Percentiles rank a stretch among this genome's conserved stretches.
These are phyloP conservation scores for Fusarium decemcellulare DNA, from an alignment of 2,329 filamentous ascomycete species.

Conservation along the genomic window DNA sequence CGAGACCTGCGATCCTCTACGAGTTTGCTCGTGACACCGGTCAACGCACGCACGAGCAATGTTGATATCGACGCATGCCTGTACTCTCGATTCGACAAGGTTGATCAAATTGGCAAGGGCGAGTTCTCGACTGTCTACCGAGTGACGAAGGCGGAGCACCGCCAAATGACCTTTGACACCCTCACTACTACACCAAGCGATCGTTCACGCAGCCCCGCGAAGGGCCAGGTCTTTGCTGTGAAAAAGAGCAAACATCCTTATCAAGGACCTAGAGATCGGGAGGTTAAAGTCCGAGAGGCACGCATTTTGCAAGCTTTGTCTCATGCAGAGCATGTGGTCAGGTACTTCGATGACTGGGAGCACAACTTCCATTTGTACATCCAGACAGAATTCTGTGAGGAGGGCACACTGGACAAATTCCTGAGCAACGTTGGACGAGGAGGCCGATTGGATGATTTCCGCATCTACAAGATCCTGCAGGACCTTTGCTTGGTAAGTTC, in stretches of 20 bases:
- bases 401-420: slow-evolving; percentile 91
- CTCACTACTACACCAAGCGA: slow-evolving; percentile 61
- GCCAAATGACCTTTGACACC: slow-evolving; percentile 52
- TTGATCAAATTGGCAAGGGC: slow-evolving; percentile 85
- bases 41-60: slow-evolving; percentile 77
- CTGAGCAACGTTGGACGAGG: slow-evolving; percentile 85
- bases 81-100: slow-evolving; percentile 82
- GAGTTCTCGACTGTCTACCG: slow-evolving; percentile 96
- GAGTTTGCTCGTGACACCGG: slow-evolving; percentile 73
- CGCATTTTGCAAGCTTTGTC: slow-evolving; percentile 82
- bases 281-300: slow-evolving; percentile 88
- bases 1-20: slow-evolving; percentile 66
- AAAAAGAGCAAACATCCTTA: slow-evolving; percentile 92
- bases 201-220: slow-evolving; percentile 66
- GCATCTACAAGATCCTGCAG: slow-evolving; percentile 97
- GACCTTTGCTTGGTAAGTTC: slow-evolving; percentile 83
- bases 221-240: slow-evolving; percentile 84
- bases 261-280: slow-evolving; percentile 83
- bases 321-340: slow-evolving; percentile 87
- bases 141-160: slow-evolving; percentile 66
- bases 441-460: slow-evolving; percentile 93
- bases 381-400: slow-evolving; percentile 96
- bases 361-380: slow-evolving; percentile 90
- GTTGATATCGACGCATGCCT: slow-evolving; percentile 81
- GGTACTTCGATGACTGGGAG: slow-evolving; percentile 91